Base-by-base conservation (phyloP, 352 stramenopile species). In the Phytophthora tentaculata region DNA sequence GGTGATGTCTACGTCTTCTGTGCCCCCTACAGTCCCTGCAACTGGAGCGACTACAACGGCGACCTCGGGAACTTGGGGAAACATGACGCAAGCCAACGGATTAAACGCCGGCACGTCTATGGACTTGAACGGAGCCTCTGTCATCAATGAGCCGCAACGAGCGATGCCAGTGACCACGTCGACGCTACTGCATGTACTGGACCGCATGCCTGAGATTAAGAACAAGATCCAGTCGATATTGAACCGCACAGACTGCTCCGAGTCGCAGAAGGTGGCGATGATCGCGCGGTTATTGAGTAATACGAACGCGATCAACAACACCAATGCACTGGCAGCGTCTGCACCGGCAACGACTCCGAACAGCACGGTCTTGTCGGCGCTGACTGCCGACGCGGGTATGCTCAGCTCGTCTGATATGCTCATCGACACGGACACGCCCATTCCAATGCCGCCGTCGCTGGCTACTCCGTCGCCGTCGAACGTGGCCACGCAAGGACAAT, bases 201-300 rank as follows among this genome's bases (percentile, higher is more conserved):
- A 96, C 54, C 83, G 86, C 6, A 94, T 95, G 86, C 88, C 88
- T 19, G 86, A 94, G 83, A 94, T 96, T 70, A 96, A 96, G 83
- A 86, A 92, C 77, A 92, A 96, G 78, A 96, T 96, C 61, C 88
- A 96, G 73, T 82, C 81, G 17, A 95, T 96, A 64, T 57, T 96
- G 22, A 93, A 95, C 60, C 86, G 88, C 13, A 84, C 67, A 19
- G 87, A 96, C 58, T 94, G 85, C 73, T 93, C 86, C n/a, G 88
- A 96, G 69, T 84, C 84, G 8, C 88, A 96, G 68, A 96, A 96
- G 56, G 88, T 96, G 53, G 88, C 86, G 13, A 94, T 96, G 86
- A 96, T 96, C 26, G 88, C 88, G 19, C 74, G 87, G 2, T 72
- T 96, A 56, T 70, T 96, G 69, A 96, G 86, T 74, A 92, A 91